Evolutionary conservation across 495 filamentous ascomycete species (phyloP), one percentile per base, ranked within the genome.

Genomic region (Daldinia loculata): DNA sequence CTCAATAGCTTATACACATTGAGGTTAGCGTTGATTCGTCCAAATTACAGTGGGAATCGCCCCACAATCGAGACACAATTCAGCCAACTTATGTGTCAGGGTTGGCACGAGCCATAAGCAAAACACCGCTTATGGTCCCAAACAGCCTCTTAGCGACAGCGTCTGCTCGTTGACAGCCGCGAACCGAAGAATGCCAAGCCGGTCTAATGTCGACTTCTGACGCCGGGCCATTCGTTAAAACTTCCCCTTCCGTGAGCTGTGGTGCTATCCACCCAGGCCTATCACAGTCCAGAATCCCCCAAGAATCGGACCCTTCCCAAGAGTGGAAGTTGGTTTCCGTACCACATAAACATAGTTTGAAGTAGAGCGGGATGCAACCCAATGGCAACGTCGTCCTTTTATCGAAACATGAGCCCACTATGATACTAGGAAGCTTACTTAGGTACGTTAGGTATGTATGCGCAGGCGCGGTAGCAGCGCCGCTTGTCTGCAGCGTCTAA

Each of bases 271-370:
- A 61, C 17, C 38, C 26, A 48, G 50, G 61, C 57, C 59, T 15
- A 63, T 30, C 14, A 29, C 7, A 59, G 45, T 45, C 69, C 56
- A 68, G 60, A 61, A 65, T 61, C 30, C 41, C 32, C 52, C 34
- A 32, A 45, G 61, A 53, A 19, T 61, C 50, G 65, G 61, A 30
- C 22, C 50, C 60, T 60, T 51, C 39, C 59, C 64, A 22, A 68
- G 70, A 72, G 26, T 52, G 61, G 70, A 66, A 73, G 52, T 69
- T 66, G 12, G 32, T 41, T 48, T 66, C 61, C 56, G 70, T 29
- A 32, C 50, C 15, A 58, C 17, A 29, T 52, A 51, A 65, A 51
- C 61, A 61, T 62, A 48, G 43, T 27, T 63, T 48, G 29, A 41
- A 41, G 17, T 14, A 60, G 45, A 39, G 29, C 63, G 51, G 24